Conservation (phyloP, 2,329 filamentous ascomycete genomes). For the Sclerotinia trifoliorum region DNA sequence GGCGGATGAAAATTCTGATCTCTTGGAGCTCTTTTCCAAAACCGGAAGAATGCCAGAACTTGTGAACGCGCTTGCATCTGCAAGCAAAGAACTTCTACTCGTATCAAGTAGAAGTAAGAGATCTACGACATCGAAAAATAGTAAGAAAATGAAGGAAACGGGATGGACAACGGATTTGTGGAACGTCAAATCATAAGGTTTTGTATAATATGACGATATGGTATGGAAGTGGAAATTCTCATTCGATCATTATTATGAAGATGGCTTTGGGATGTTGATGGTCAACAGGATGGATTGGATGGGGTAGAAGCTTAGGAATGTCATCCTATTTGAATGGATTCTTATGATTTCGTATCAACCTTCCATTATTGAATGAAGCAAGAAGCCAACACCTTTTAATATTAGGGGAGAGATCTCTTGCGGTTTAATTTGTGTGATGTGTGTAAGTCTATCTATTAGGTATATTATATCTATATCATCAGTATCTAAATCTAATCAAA, state of each 20-base stretch:
- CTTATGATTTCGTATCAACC: conserved; percentile 3
- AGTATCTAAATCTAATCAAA: neutral
- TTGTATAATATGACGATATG: conserved; percentile 1
- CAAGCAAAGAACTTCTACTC: conserved; percentile 42
- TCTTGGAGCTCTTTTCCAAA: conserved; percentile 63
- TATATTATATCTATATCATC: neutral
- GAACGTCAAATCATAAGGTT: conserved; percentile 40
- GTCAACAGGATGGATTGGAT: conserved; percentile 13
- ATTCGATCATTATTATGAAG: neutral
- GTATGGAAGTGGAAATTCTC: neutral
- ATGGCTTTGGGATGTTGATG: neutral
- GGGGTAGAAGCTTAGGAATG: conserved; percentile 10
- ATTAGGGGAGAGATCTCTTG: neutral
- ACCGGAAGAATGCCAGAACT: conserved; percentile 72
- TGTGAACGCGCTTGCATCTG: conserved; percentile 66
- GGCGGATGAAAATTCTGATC: conserved; percentile 66
- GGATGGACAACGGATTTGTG: conserved; percentile 64
- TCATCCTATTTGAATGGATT: conserved; percentile 13
- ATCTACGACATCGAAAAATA: conserved; percentile 44
- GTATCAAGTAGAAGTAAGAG: conserved; percentile 52
- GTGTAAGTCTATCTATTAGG: neutral
- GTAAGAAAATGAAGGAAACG: conserved; percentile 60
- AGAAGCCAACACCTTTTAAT: neutral
- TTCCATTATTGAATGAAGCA: conserved; percentile 7
- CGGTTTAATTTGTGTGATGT: conserved; percentile 12